Base-by-base conservation (phyloP, 2,329 filamentous ascomycete species). In the Penicillium nordicum region DNA sequence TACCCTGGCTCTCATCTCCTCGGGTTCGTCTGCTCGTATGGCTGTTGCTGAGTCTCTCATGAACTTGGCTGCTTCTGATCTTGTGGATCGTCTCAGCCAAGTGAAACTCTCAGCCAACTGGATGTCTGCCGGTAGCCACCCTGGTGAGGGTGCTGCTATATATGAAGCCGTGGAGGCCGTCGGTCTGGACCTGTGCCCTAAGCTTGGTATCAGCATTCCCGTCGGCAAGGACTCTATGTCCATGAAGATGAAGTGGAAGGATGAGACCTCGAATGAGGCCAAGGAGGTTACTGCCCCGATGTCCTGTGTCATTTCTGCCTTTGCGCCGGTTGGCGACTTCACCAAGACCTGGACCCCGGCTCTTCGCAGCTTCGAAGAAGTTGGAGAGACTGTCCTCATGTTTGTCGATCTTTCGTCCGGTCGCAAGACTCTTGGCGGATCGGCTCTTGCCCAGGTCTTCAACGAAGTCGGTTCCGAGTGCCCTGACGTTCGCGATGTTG, bases 211-310 rank as follows among this genome's bases (percentile, higher is more conserved):
- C 59, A 91, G 89, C 55, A 97, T 99, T 57, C 94, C 94, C 4
- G 94, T 97, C 9, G 94, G 94, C 53, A 97, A 99, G 77, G 94
- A 99, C 74, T 97, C 93, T 0, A 96, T 95, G 75, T 97, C 92
- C 3, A 97, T 99, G 94, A 97, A 97, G 80, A 93, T 95, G 68
- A 91, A 91, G 54, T 97, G 94, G 94, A 88, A 86, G 69, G 89
- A 93, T 63, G 79, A 80, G 59, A 78, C 82, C 55, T 84, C 80
- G 30, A 83, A 84, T 18, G 82, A 89, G 59, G 77, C 82, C 14
- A 94, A 89, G 78, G 92, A 92, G 63, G 93, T 97, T 48, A 97
- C 91, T 37, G 90, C 94, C 5, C 94, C 94, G 1, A 84, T 97
- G 66, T 96, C 93, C 0, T 82, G 96, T 6, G 87, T 97, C 53